Evolutionary conservation across 2,329 filamentous ascomycete genomes (phyloP).

Genomic region (Phyllosticta capitalensis): DNA sequence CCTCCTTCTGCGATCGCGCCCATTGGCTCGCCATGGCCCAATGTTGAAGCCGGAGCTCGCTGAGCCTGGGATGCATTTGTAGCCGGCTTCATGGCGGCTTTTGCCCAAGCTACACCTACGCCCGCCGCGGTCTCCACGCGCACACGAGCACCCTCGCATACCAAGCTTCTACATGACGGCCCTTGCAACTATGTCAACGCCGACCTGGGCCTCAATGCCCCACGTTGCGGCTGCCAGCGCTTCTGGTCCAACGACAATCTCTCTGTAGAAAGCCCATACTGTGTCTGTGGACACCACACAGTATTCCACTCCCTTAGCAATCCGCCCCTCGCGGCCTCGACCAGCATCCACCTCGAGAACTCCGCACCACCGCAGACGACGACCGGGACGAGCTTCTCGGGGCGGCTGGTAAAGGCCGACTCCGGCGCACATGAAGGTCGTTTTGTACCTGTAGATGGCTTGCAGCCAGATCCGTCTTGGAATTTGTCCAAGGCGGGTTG

Average conservation of each 20-base stretch:
- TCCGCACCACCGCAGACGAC: not conserved
- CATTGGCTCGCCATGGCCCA: not conserved
- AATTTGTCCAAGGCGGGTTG: not conserved
- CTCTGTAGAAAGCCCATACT: slow-evolving; percentile 30
- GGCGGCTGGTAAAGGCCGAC: not conserved
- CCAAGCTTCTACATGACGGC: slow-evolving; percentile 36
- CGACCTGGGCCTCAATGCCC: slow-evolving; percentile 31
- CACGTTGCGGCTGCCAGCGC: slow-evolving; percentile 43
- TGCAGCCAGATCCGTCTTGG: not conserved
- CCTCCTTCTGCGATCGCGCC: not conserved
- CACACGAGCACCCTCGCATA: slow-evolving; percentile 12
- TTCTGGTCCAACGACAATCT: slow-evolving; percentile 38
- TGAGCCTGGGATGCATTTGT: slow-evolving; percentile 11
- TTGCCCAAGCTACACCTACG: slow-evolving; percentile 17
- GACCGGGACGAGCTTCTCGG: not conserved
- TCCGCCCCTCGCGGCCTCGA: not conserved
- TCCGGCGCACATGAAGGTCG: not conserved
- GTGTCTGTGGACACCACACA: slow-evolving; percentile 48
- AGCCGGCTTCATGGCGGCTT: slow-evolving; percentile 27
- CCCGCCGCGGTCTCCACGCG: slow-evolving; percentile 15
- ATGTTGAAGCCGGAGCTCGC: not conserved
- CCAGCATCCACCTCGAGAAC: not conserved
- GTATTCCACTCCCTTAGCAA: slow-evolving; percentile 40
- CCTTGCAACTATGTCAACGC: slow-evolving; percentile 44
- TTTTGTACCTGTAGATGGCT: not conserved